Evolutionary conservation across 768 basidiomycete species (phyloP).

Genomic region (Hydnum rufescens): DNA sequence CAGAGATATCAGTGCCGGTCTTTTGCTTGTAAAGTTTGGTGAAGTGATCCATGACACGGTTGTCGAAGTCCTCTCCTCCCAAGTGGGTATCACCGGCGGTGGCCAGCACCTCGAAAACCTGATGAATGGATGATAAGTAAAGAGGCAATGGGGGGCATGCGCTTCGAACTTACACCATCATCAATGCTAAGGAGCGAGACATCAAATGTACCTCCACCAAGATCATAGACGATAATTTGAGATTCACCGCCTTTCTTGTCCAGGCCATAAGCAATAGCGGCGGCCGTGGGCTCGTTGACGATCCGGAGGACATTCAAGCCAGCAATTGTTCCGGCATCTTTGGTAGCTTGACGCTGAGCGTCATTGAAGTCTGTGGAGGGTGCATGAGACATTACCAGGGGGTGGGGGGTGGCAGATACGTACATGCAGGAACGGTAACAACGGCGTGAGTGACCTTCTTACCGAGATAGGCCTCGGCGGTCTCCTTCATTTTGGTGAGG

Average conservation of each 20-base stretch:
- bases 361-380: conserved; percentile 60
- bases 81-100: conserved; percentile 91
- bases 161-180: no score
- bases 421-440: conserved; percentile 91
- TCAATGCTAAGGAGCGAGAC: conserved; percentile 90
- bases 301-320: conserved; percentile 91
- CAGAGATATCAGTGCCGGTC: conserved; percentile 64
- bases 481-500: conserved; percentile 96
- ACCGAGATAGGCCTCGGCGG: conserved; percentile 93
- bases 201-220: conserved; percentile 97
- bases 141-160: no score
- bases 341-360: conserved; percentile 97
- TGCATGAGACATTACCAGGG: no score
- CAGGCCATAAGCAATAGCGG: conserved; percentile 94
- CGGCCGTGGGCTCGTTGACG: conserved; percentile 94
- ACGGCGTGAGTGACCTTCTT: conserved; percentile 93
- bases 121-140: conserved; percentile 10
- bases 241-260: conserved; percentile 91
- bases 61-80: conserved; percentile 92
- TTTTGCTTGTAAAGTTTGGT: conserved; percentile 84
- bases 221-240: conserved; percentile 94
- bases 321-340: conserved; percentile 90
- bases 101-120: conserved; percentile 66
- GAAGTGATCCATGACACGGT: conserved; percentile 79
- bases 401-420: conserved; percentile 14